Evolutionary conservation across 805 yeast species (phyloP).

Genomic region (Metschnikowia koreensis): DNA sequence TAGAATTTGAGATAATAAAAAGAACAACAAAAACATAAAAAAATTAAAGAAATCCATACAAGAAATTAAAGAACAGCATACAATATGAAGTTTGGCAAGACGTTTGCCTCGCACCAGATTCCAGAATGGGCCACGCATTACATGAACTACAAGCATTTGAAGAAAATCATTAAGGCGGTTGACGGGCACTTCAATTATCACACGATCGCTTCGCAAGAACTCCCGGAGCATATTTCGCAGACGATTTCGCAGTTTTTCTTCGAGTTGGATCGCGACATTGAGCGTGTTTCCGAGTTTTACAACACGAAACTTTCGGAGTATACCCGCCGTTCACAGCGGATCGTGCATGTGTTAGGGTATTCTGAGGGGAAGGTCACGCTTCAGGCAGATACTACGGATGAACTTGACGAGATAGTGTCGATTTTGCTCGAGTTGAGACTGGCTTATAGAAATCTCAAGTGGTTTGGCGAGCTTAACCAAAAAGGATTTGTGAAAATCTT

Average conservation of each 20-base stretch:
- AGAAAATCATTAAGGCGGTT: slow-evolving; percentile 72
- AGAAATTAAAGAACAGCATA: not conserved
- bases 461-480: slow-evolving; percentile 92
- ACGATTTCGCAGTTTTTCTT: slow-evolving; percentile 68
- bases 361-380: slow-evolving; percentile 23
- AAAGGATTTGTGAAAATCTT: slow-evolving; percentile 86
- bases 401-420: slow-evolving; percentile 39
- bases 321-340: slow-evolving; percentile 59
- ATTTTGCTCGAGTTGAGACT: slow-evolving; percentile 75
- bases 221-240: slow-evolving; percentile 38
- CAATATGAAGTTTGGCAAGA: slow-evolving; percentile 80
- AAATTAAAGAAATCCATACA: not conserved
- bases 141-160: slow-evolving; percentile 81
- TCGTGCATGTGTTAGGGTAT: slow-evolving; percentile 36
- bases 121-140: slow-evolving; percentile 90
- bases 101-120: slow-evolving; percentile 77
- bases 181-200: slow-evolving; percentile 40
- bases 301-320: slow-evolving; percentile 72
- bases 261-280: slow-evolving; percentile 76
- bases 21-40: not conserved
- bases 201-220: slow-evolving; percentile 22
- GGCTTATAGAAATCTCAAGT: slow-evolving; percentile 76
- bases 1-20: no score
- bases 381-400: slow-evolving; percentile 38
- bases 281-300: slow-evolving; percentile 76